Conservation (phyloP, 352 stramenopile species). For the Pythium insidiosum region DNA sequence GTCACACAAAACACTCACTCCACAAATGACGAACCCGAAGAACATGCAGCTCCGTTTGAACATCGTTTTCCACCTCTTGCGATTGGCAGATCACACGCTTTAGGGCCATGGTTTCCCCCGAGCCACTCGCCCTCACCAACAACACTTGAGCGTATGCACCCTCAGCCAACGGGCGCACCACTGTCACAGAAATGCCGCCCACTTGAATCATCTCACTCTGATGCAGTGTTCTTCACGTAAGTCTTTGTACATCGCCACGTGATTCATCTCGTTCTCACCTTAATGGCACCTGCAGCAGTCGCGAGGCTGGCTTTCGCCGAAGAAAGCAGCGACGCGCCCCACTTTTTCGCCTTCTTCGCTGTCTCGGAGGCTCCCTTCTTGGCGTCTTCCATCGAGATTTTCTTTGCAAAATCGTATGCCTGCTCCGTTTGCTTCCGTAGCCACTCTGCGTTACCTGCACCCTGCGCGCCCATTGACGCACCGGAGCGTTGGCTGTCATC, state of each 20-base stretch:
- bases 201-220: slow-evolving; percentile 75
- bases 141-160: slow-evolving; percentile 76
- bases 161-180: slow-evolving; percentile 66
- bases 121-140: slow-evolving; percentile 57
- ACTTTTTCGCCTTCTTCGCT: slow-evolving; percentile 86
- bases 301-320: slow-evolving; percentile 73
- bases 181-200: slow-evolving; percentile 51
- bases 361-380: slow-evolving; percentile 77
- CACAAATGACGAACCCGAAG: slow-evolving; percentile 35
- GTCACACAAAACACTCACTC: neutral
- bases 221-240: too few relatives aligned
- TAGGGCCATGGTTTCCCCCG: slow-evolving; percentile 67
- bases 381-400: slow-evolving; percentile 81
- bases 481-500: slow-evolving; percentile 14
- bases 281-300: slow-evolving; percentile 42
- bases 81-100: slow-evolving; percentile 82
- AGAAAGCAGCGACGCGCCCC: slow-evolving; percentile 71
- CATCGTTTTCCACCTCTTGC: slow-evolving; percentile 66
- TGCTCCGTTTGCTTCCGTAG: slow-evolving; percentile 80
- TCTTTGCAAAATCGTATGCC: slow-evolving; percentile 84
- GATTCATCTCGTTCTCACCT: too few relatives aligned
- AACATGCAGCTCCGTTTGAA: slow-evolving; percentile 72
- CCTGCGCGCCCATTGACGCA: too few relatives aligned
- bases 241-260: too few relatives aligned
- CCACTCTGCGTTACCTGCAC: slow-evolving; percentile 22